Conservation (phyloP, 331 rosid species). For the Quercus tomentella region DNA sequence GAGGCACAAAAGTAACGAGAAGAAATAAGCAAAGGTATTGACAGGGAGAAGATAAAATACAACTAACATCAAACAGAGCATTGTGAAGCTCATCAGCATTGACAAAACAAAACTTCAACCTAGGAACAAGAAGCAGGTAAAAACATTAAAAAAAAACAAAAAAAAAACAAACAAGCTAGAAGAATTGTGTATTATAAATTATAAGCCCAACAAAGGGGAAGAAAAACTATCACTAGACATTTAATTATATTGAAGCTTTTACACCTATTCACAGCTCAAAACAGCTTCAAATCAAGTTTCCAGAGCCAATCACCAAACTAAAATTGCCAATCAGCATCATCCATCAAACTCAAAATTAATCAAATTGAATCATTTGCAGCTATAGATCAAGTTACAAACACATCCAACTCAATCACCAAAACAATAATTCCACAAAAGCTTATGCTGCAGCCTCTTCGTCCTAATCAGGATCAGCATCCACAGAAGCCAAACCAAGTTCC, state of each 20-base stretch:
- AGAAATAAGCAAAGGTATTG: background rate
- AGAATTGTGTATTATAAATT: background rate
- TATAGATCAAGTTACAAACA: background rate
- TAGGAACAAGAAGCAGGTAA: background rate
- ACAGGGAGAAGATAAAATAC: background rate
- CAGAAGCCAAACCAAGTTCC: constrained; percentile 46
- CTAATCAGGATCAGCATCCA: constrained; percentile 20
- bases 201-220: background rate
- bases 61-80: background rate
- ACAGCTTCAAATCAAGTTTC: background rate
- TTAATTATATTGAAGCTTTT: constrained; percentile 2
- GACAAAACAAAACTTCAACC: background rate
- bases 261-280: background rate
- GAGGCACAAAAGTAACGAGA: background rate
- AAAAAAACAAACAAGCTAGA: background rate
- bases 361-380: background rate
- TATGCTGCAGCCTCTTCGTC: constrained; percentile 31
- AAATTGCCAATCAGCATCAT: background rate
- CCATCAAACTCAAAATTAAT: background rate
- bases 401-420: background rate
- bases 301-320: background rate
- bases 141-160: too few relatives aligned
- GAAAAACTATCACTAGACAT: background rate
- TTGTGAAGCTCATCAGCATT: background rate
- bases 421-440: background rate